Base-by-base conservation (phyloP, 805 yeast genomes). In the Saturnispora ahearnii region DNA sequence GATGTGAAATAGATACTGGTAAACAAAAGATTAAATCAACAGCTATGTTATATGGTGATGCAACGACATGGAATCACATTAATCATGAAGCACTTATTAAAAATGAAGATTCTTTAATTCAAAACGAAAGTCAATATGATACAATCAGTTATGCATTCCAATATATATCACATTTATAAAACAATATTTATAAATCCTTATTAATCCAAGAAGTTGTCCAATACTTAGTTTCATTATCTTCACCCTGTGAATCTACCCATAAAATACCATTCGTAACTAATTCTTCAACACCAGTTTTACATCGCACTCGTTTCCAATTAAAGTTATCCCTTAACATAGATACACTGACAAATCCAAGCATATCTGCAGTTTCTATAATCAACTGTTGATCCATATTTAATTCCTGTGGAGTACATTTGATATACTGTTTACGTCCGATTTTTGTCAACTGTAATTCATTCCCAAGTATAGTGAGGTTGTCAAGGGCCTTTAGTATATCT, bases 11-110 rank as follows among this genome's bases (percentile, higher is more conserved):
- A 3, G 65, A 66, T 24, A 63, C 67, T 12, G 85, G 82, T 0
- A 71, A 70, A 44, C 99, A 93, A 67, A 54, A 67, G 30, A 59
- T 71, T 4, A 81, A 77, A 56, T 76, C 96, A 0, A 78, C 82
- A 0, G 95, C 95, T 0, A 90, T 93, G 96, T 69, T 93, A 32
- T 93, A 93, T 62, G 99, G 99, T 55, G 99, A 93, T 66, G 87
- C 98, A 0, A 93, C 97, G 0, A 82, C 97, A 0, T 91, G 99
- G 99, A 91, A 93, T 63, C 99, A 93, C 68, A 73, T 87, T 51
- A 77, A 82, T 53, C 86, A 76, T 52, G 75, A 71, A 3, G 79
- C 76, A 2, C 70, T 93, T 60, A 69, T 64, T 28, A 67, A 69
- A 31, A 86, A 90, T 21, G 86, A 88, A 58, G 99, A 93, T 62